These are phyloP conservation scores for Ascochyta lentis DNA, from an alignment of 2,329 filamentous ascomycete species.

Conservation along the genomic window DNA sequence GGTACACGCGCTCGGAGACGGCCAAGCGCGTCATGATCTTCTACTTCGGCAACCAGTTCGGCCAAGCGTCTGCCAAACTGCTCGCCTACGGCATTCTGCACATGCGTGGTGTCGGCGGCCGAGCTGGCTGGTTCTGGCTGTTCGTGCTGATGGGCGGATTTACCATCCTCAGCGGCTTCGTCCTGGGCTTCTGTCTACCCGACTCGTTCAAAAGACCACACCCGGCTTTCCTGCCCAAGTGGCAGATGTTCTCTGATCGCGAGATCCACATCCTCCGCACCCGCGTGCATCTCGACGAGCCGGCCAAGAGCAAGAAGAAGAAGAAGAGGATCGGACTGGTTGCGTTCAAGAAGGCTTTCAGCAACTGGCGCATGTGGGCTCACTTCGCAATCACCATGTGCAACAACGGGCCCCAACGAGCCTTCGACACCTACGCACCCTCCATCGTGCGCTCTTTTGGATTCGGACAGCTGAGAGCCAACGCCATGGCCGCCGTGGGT, in stretches of 20 bases:
- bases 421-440: conserved; percentile 61
- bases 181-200: conserved; percentile 18
- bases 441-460: conserved; percentile 62
- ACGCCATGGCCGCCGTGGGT: conserved; percentile 63
- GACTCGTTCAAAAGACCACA: conserved; percentile 19
- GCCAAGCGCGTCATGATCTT: conserved; percentile 52
- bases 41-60: conserved; percentile 48
- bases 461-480: conserved; percentile 57
- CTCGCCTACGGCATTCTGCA: conserved; percentile 50
- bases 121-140: conserved; percentile 49
- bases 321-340: conserved; percentile 55
- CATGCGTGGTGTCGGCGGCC: conserved; percentile 49
- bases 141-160: conserved; percentile 63
- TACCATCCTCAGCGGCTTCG: conserved; percentile 47
- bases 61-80: conserved; percentile 45
- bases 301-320: conserved; percentile 53
- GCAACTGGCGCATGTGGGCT: conserved; percentile 60
- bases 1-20: conserved; percentile 62
- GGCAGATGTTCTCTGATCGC: conserved; percentile 25
- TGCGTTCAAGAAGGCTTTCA: conserved; percentile 57
- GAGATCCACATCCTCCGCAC: conserved; percentile 27
- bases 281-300: conserved; percentile 27
- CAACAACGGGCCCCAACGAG: conserved; percentile 58
- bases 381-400: conserved; percentile 60
- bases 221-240: conserved; percentile 20